Evolutionary conservation across 2,329 filamentous ascomycete species (phyloP), one percentile per base, ranked within the genome.

Genomic region (Penicillium sp.): DNA sequence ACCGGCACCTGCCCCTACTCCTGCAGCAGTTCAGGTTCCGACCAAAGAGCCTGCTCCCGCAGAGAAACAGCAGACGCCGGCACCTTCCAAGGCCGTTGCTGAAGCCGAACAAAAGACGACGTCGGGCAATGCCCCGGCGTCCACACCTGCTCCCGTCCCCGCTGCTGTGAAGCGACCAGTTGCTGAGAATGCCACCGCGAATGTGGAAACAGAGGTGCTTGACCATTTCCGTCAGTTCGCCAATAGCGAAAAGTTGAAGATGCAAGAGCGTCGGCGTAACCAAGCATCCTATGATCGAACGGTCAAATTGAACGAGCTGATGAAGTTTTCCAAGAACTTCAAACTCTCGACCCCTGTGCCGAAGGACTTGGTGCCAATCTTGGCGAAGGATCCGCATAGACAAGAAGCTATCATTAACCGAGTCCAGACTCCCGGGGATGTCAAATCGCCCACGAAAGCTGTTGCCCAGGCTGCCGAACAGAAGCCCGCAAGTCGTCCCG

Each of bases 381-480:
- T 99, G 59, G 93, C 95, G 57, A 99, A 98, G 73, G 95, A 99
- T 71, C 92, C 92, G n/a, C 84, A 81, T 46, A 99, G 97, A 78
- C 95, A 98, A 76, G 87, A 92, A 68, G 87, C 93, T 70, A 98
- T 99, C 61, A 89, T 96, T 69, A 89, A 92, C 66, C 96, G 93
- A 74, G 91, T 91, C 1, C 86, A 90, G 59, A 85, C 87, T 69
- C 89, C 93, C 64, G 87, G 87, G 2, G 87, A 91, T 55, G 77
- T 81, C 45, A 79, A 84, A 61, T 70, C 78, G 43, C 69, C 74
- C 66, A 66, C 78, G 68, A 72, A 86, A 78, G 70, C 73, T 29
- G 59, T 65, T n/a, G 53, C 73, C 9, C 71, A 75, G 13, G 72
- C 77, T 22, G 82, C 68, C 22, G 74, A 86, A 65, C 79, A 84